Base-by-base conservation (phyloP, 2,329 filamentous ascomycete species). In the Aureobasidium sp. region DNA sequence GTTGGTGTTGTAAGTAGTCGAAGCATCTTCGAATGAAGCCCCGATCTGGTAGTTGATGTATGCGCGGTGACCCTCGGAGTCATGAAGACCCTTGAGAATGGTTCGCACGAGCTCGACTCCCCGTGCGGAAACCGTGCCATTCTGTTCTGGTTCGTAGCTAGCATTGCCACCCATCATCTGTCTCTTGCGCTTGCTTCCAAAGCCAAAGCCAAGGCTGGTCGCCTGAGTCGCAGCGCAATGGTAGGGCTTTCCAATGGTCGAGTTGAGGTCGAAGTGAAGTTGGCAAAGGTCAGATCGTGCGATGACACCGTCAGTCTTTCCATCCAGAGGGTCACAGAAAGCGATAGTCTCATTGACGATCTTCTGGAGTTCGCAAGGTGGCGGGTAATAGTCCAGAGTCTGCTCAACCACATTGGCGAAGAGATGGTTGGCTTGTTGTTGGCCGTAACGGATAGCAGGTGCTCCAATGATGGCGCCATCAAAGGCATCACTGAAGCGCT, bases 291-390 rank as follows among this genome's bases (percentile, higher is more conserved):
- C 73, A 0, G 70, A 71, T 5, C 74, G 68, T 7, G 72, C 66
- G 38, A 80, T 68, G 3, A 80, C 75, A 11, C 77, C 76, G 54
- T 80, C 77, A 1, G 68, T 70, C 32, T 69, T 69, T 10, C 79
- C 78, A 48, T 81, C 78, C 5, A 81, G 66, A 8, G 71, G 66
- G 56, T 81, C 78, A 47, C 78, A 81, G 25, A 72, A 72, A 1
- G 67, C 66, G 48, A 80, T 79, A 7, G 77, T 80, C 38, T 70
- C 66, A 60, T 79, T 80, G 17, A 75, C 69, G 35, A 80, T 78
- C 61, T 73, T 74, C 5, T 70, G 66, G 12, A 79, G 59, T 45
- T 75, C 73, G 60, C 72, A 74, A 12, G 69, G 66, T 6, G 64
- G 66, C 7, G 67, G 72, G 54, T 64, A 71, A 59, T 74, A 74